phyloP scores from a whole-genome alignment of 768 basidiomycete species.

The Pulveroboletus sp. region DNA sequence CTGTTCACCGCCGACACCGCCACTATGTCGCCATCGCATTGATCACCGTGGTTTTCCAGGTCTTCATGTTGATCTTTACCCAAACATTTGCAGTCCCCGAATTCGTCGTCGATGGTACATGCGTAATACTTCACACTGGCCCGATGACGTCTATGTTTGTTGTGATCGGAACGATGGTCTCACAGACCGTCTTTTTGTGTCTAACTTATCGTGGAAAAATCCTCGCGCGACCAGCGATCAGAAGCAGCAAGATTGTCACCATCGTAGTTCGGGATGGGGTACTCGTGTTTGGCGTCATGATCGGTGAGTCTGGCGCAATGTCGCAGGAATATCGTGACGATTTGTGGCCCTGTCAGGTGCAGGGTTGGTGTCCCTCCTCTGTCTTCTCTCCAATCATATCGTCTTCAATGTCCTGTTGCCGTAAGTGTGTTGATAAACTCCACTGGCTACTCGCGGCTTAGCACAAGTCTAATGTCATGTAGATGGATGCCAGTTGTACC shows the following conservation, averaged over 20 bases:
- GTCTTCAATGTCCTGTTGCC: constrained; percentile 15
- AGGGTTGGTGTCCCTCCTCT: not conserved
- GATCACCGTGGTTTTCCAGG: constrained; percentile 7
- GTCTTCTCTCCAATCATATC: not conserved
- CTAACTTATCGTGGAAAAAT: constrained; percentile 16
- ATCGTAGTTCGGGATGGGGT: constrained; percentile 17
- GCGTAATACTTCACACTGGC: constrained; percentile 4
- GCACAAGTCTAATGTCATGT: not conserved
- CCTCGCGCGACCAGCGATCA: constrained; percentile 1
- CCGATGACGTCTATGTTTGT: not conserved
- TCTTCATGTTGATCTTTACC: not conserved
- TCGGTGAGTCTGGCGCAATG: constrained; percentile 9
- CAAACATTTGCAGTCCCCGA: not conserved
- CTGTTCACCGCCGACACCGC: constrained; percentile 8
- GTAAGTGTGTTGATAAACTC: constrained; percentile 3
- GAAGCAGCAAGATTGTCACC: constrained; percentile 12
- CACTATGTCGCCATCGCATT: not conserved
- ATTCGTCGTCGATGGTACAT: constrained; percentile 8
- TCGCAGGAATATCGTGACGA: not conserved
- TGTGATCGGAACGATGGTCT: constrained; percentile 3
- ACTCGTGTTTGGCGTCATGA: constrained; percentile 6
- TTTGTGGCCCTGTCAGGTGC: not conserved
- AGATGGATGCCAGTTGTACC: constrained; percentile 14
- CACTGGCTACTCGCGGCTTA: not conserved
- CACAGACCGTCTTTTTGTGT: constrained; percentile 13